Conservation (phyloP, 139 green algal species). For the Chlorella sp. region DNA sequence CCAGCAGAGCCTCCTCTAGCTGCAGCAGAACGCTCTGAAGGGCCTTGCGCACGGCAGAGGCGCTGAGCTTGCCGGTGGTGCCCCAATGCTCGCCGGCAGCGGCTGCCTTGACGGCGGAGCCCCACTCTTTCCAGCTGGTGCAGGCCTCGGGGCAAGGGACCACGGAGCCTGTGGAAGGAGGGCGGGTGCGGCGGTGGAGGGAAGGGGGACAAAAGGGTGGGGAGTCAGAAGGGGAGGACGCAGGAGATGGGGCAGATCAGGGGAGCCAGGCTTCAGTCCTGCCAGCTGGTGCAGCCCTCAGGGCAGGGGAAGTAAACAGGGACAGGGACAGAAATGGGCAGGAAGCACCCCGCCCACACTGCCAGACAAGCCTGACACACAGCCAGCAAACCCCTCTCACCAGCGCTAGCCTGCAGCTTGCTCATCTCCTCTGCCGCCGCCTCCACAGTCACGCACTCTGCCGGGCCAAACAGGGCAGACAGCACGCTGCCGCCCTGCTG, state of each 20-base stretch:
- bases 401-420: slow-evolving; percentile 23
- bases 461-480: slow-evolving; percentile 17
- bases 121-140: slow-evolving; percentile 36
- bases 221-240: too few species aligned
- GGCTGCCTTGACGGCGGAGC: neutral
- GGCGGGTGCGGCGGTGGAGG: neutral
- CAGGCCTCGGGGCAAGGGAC: neutral
- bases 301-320: too few species aligned
- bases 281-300: too few species aligned
- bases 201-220: too few species aligned
- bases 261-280: too few species aligned
- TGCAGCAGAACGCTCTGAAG: slow-evolving; percentile 6
- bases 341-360: too few species aligned
- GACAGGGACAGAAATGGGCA: too few species aligned
- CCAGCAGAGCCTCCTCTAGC: slow-evolving; percentile 28
- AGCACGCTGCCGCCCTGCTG: neutral
- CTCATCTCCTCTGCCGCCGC: slow-evolving; percentile 5
- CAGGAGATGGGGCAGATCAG: too few species aligned
- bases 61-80: neutral
- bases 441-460: slow-evolving; percentile 8
- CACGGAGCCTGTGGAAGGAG: neutral
- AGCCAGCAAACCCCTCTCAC: neutral
- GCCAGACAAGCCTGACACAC: too few species aligned
- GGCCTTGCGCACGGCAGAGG: neutral
- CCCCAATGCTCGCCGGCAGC: neutral